Base-by-base conservation (phyloP, 139 green algal genomes). In the Parachlorella kessleri region DNA sequence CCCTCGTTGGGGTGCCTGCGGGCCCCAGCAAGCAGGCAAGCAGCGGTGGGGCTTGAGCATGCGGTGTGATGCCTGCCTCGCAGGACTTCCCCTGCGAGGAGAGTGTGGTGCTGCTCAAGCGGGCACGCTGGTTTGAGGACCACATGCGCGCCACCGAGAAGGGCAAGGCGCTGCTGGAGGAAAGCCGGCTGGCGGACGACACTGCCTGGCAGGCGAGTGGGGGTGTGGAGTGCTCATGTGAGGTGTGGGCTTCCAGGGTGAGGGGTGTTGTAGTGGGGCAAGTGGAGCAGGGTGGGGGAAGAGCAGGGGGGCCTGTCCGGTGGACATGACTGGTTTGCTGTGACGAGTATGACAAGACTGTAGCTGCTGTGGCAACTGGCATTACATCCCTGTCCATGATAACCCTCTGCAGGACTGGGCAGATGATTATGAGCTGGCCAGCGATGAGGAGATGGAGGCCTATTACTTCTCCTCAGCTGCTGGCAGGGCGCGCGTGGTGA, bases 81-180 rank as follows among this genome's bases (percentile, higher is more conserved):
- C 88, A 81, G 40, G 94, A 98, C 77, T 91, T 88, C 40, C 91
- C 94, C 32, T 38, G 78, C 0, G 88, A 97, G 72, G 94, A 98
- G 83, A 88, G 84, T 53, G 86, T 98, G 14, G 87, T 81, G 55
- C 84, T 98, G 74, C 91, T 98, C 28, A 91, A 93, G 78, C 85
- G 94, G 10, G 90, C 94, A 0, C 66, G 55, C 48, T 98, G 94
- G 93, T 96, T 97, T 76, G 79, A 87, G 40, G 92, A 91, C 55
- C 67, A 65, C 63, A 67, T 81, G 48, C 64, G 38, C 7, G 37
- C 55, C 53, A 54, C 26, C 24, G 66, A 81, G 30, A 30, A 66
- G 30, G 28, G 39, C 40, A 28, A 33, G 6, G 48, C 39, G 9
- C 66, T 73, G 36, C 23, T 78, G 36, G 85, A 76, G 40, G 75